Evolutionary conservation across 2,329 filamentous ascomycete species (phyloP).

Genomic region (Microdochium bolleyi): DNA sequence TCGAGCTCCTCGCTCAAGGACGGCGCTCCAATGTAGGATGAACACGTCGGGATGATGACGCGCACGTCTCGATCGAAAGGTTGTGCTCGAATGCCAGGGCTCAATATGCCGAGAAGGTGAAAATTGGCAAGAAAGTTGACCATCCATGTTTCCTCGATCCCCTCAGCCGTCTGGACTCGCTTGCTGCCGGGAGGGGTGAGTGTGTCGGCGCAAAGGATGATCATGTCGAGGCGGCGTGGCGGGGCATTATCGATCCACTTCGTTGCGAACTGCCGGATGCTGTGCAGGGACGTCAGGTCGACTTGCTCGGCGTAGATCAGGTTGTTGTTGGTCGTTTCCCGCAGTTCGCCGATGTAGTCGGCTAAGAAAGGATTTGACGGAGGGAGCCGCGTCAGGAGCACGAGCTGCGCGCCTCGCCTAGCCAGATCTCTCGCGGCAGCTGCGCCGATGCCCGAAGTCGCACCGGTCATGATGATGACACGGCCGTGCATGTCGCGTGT

Average conservation of each 20-base stretch:
- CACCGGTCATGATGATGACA: constrained; percentile 88
- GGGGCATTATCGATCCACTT: constrained; percentile 97
- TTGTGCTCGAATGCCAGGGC: constrained; percentile 82
- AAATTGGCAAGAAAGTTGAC: constrained; percentile 95
- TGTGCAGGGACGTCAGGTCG: constrained; percentile 81
- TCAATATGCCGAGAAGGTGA: constrained; percentile 85
- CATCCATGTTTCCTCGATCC: constrained; percentile 85
- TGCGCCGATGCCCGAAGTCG: constrained; percentile 87
- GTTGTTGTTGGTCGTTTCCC: constrained; percentile 67
- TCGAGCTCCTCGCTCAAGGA: constrained; percentile 48
- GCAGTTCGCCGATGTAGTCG: constrained; percentile 86
- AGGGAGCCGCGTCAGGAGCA: constrained; percentile 78
- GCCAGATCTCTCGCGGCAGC: constrained; percentile 69
- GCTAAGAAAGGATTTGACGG: constrained; percentile 80
- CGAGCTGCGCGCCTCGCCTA: constrained; percentile 75
- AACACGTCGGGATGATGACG: constrained; percentile 79
- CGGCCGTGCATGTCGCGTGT: constrained; percentile 89
- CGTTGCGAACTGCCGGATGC: constrained; percentile 86
- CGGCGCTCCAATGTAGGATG: constrained; percentile 75
- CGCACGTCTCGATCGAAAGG: constrained; percentile 90
- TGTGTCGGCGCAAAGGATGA: constrained; percentile 79
- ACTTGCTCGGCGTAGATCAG: constrained; percentile 95
- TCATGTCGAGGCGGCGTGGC: constrained; percentile 79
- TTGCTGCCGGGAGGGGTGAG: constrained; percentile 60
- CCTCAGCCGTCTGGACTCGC: constrained; percentile 60